Conservation (phyloP, 2,329 filamentous ascomycete species). For the Penicillium crustosum region DNA sequence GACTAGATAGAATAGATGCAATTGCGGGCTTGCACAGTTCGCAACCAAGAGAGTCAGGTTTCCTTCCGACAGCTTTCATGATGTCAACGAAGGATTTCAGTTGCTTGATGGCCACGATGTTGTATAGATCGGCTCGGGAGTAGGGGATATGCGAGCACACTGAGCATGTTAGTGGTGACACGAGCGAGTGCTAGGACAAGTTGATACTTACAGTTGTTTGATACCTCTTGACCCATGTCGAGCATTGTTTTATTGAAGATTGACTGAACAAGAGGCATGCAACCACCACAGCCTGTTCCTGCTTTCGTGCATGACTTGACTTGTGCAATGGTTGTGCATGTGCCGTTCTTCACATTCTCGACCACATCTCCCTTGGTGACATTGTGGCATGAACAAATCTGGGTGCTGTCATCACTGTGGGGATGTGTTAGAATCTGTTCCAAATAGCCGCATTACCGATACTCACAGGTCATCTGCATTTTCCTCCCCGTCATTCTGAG, state of each 20-base stretch:
- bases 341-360: conserved; percentile 69
- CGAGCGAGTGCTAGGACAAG: not conserved
- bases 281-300: conserved; percentile 86
- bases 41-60: conserved; percentile 72
- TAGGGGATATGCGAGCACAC: conserved; percentile 81
- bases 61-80: conserved; percentile 74
- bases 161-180: conserved; percentile 20
- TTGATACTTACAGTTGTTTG: conserved; percentile 61
- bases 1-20: conserved; percentile 74
- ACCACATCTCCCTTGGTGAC: conserved; percentile 82
- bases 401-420: conserved; percentile 69
- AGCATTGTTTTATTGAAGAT: conserved; percentile 91
- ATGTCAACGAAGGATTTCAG: conserved; percentile 70
- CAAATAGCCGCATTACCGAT: not conserved
- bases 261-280: conserved; percentile 80
- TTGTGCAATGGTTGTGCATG: conserved; percentile 76
- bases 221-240: conserved; percentile 80
- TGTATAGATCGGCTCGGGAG: conserved; percentile 84
- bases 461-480: conserved; percentile 68
- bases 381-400: conserved; percentile 92
- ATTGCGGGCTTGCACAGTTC: conserved; percentile 84
- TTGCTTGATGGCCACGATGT: conserved; percentile 80
- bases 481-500: conserved; percentile 71
- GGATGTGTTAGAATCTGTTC: conserved; percentile 15
- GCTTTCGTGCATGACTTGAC: conserved; percentile 90